Percentiles rank a stretch among this genome's conserved stretches.
Conservation (phyloP, 805 yeast genomes). For the Jamesozyma gamospora region DNA sequence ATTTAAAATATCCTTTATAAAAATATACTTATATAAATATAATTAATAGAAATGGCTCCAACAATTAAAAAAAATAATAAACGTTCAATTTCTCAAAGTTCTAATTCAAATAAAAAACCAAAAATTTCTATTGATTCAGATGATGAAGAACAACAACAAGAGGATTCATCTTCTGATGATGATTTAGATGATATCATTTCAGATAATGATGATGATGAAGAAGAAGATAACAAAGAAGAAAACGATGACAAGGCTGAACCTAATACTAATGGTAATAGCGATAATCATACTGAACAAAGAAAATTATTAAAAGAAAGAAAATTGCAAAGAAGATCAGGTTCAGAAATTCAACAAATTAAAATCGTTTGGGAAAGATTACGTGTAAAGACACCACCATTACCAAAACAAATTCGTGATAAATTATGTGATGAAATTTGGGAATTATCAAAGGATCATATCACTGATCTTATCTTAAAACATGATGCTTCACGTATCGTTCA, state of each 20-base stretch:
- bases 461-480: conserved; percentile 85
- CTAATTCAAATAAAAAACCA: conserved; percentile 23
- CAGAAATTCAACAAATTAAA: conserved; percentile 75
- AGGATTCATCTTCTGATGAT: conserved; percentile 25
- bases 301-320: conserved; percentile 73
- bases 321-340: conserved; percentile 77
- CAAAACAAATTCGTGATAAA: conserved; percentile 66
- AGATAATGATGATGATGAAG: conserved; percentile 29
- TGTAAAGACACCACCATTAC: conserved; percentile 72
- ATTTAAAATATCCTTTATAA: too few relatives aligned
- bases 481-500: conserved; percentile 96
- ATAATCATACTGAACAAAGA: conserved; percentile 71
- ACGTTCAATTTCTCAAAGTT: conserved; percentile 5
- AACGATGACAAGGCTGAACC: conserved; percentile 20
- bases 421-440: conserved; percentile 80
- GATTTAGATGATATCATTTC: conserved; percentile 21
- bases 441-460: conserved; percentile 61
- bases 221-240: conserved; percentile 23
- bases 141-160: conserved; percentile 25
- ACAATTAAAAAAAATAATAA: conserved; percentile 9
- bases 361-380: conserved; percentile 84
- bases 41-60: conserved; percentile 19
- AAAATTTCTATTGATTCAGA: conserved; percentile 28
- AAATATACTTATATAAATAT: too few relatives aligned
- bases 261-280: conserved; percentile 28